A percentile compares a stretch with the other conserved stretches of the same genome.
phyloP scores from a whole-genome alignment of 2,329 filamentous ascomycete species.

The Phialemoniopsis sp. region DNA sequence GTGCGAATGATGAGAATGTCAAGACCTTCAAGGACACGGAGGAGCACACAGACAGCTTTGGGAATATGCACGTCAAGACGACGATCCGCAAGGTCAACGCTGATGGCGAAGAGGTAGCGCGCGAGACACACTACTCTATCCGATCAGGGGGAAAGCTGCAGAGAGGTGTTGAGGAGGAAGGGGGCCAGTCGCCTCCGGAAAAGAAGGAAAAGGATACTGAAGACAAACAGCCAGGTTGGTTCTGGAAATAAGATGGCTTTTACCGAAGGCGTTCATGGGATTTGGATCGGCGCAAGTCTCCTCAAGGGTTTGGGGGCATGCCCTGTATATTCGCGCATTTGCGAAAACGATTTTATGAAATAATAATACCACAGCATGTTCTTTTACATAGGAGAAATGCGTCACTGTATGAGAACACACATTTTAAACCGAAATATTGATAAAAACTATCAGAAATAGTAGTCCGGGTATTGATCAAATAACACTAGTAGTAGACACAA shows the following conservation, averaged over 20 bases:
- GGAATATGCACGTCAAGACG: constrained; percentile 35
- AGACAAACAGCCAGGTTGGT: background rate
- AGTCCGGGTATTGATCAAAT: no score
- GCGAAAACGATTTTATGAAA: no score
- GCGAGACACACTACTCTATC: constrained; percentile 26
- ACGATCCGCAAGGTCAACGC: constrained; percentile 33
- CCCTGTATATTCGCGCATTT: no score
- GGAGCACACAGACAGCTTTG: constrained; percentile 37
- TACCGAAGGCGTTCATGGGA: no score
- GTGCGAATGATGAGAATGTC: constrained; percentile 12
- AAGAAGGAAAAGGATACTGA: background rate
- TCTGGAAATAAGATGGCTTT: background rate
- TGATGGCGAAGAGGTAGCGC: constrained; percentile 34
- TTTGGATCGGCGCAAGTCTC: no score
- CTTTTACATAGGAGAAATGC: no score
- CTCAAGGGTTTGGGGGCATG: no score
- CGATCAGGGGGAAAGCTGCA: constrained; percentile 3
- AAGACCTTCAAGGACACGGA: constrained; percentile 30
- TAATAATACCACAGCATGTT: no score
- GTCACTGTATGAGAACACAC: no score
- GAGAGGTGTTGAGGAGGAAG: background rate
- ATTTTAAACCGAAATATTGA: no score
- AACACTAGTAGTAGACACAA: no score
- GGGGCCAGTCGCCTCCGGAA: background rate
- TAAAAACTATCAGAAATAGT: no score